Evolutionary conservation across 2,329 filamentous ascomycete species (phyloP).

Genomic region (Beauveria varroae): DNA sequence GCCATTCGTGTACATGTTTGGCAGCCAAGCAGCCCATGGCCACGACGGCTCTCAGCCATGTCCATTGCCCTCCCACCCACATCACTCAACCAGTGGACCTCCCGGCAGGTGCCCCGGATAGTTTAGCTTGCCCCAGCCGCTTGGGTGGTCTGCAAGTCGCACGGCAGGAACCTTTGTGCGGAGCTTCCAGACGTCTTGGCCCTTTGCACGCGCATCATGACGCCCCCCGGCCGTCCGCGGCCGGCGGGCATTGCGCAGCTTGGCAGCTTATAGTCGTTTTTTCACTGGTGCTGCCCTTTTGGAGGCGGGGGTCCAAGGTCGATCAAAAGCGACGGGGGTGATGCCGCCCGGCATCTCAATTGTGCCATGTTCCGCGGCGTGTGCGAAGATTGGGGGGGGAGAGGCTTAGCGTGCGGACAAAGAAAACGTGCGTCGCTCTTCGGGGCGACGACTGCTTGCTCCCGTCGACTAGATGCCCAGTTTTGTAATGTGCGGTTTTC

Average conservation of each 20-base stretch:
- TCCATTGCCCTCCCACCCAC: neutral
- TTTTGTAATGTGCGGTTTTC: neutral
- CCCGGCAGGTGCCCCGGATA: neutral
- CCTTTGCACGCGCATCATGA: neutral
- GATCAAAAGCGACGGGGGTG: neutral
- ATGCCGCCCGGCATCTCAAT: neutral
- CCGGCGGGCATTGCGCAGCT: neutral
- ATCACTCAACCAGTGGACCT: neutral
- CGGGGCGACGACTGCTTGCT: neutral
- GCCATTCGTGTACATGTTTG: neutral
- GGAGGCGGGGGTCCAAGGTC: neutral
- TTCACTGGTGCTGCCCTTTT: neutral
- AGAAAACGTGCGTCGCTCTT: neutral
- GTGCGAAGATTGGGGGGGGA: neutral
- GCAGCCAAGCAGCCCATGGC: neutral
- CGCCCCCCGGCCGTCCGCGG: neutral
- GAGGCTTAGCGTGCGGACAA: neutral
- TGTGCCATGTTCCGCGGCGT: neutral
- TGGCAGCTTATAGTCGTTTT: neutral
- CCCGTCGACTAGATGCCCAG: neutral
- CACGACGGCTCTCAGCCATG: neutral
- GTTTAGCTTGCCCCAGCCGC: neutral
- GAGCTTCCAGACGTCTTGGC: constrained; percentile 4
- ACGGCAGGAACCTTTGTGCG: neutral
- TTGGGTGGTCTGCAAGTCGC: neutral